phyloP scores from a whole-genome alignment of 2,329 filamentous ascomycete species.

The Pseudogymnoascus sp. region DNA sequence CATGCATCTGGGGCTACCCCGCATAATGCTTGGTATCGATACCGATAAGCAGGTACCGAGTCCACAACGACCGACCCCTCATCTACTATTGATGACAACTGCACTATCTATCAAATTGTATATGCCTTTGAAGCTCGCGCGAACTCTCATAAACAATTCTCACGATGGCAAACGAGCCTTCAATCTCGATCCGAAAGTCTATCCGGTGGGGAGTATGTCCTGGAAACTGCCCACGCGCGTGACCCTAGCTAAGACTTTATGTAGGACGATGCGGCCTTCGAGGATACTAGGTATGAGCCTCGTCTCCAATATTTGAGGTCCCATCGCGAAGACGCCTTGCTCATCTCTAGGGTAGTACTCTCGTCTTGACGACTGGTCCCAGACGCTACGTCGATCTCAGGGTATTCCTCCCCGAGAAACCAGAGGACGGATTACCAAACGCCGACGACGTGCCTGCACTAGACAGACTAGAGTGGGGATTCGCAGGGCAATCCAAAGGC shows the following conservation, averaged over 20 bases:
- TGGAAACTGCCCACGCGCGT: not conserved
- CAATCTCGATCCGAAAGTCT: constrained; percentile 12
- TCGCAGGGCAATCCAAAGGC: constrained; percentile 16
- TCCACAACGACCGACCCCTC: not conserved
- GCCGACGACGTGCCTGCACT: constrained; percentile 8
- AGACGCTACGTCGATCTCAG: constrained; percentile 21
- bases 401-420: constrained; percentile 12
- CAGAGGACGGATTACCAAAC: constrained; percentile 12
- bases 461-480: constrained; percentile 21
- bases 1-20: not conserved
- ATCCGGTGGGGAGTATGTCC: constrained; percentile 11
- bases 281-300: not conserved
- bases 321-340: not conserved
- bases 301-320: not conserved
- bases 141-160: not conserved
- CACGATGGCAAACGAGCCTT: constrained; percentile 1
- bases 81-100: not conserved
- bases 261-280: not conserved
- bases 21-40: not conserved
- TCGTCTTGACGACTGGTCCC: constrained; percentile 21
- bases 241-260: not conserved
- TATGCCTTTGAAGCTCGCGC: not conserved
- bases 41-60: not conserved
- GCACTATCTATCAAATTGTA: not conserved
- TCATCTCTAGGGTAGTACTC: constrained; percentile 11